Percentiles rank a stretch among this genome's conserved stretches.
These are phyloP conservation scores for Paramecium caudatum DNA, from an alignment of 73 alveolate species.

Conservation along the genomic window DNA sequence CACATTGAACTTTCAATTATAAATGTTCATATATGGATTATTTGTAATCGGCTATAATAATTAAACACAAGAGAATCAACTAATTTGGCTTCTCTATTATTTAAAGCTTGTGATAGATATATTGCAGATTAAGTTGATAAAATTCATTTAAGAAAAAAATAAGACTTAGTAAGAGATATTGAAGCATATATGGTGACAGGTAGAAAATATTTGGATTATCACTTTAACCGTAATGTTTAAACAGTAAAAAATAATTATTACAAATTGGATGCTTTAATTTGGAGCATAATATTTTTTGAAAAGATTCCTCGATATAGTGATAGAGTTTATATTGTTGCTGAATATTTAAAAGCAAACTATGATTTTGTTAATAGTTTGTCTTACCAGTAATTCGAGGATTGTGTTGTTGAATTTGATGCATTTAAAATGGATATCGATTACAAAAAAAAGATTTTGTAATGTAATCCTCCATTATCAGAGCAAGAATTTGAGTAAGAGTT, in stretches of 20 bases:
- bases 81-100: constrained; percentile 69
- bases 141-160: constrained; percentile 84
- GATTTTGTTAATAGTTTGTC: constrained; percentile 79
- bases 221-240: constrained; percentile 81
- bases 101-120: constrained; percentile 77
- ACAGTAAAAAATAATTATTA: constrained; percentile 81
- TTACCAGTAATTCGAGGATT: constrained; percentile 83
- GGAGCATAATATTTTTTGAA: constrained; percentile 87
- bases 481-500: constrained; percentile 84
- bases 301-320: constrained; percentile 89
- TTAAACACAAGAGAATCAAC: constrained; percentile 47
- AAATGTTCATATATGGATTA: constrained; percentile 86
- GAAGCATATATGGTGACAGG: constrained; percentile 84
- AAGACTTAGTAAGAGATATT: constrained; percentile 84
- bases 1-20: constrained; percentile 87
- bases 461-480: constrained; percentile 83
- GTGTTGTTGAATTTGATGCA: constrained; percentile 84
- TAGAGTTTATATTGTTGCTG: constrained; percentile 87
- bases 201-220: constrained; percentile 84
- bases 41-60: constrained; percentile 69
- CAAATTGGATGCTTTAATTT: constrained; percentile 88
- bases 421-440: constrained; percentile 82
- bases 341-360: constrained; percentile 80
- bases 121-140: constrained; percentile 79
- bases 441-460: constrained; percentile 75